Evolutionary conservation across 176 grass and related monocot genomes (phyloP).

Genomic region (Phoenix dactylifera): DNA sequence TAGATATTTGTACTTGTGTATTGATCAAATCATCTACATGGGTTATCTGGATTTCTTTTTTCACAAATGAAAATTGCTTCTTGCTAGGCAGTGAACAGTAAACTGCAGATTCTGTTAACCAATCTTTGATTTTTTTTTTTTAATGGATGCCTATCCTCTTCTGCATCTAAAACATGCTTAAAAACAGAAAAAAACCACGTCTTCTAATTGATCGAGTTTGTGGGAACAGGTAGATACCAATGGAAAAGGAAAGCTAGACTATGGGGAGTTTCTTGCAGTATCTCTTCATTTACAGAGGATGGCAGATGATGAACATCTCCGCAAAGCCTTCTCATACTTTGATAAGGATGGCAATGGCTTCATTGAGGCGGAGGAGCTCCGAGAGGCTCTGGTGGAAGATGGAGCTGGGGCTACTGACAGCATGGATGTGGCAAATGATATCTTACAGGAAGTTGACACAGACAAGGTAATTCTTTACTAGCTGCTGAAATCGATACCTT

Average conservation of each 20-base stretch:
- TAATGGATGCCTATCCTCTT: too few relatives aligned
- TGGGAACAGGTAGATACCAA: constrained; percentile 84
- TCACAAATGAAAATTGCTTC: too few relatives aligned
- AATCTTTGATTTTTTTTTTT: too few relatives aligned
- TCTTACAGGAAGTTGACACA: constrained; percentile 94
- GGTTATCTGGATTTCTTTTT: too few relatives aligned
- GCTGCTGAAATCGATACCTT: too few relatives aligned
- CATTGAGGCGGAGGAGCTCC: constrained; percentile 87
- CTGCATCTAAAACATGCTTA: too few relatives aligned
- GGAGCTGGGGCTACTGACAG: constrained; percentile 43
- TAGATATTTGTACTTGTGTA: too few relatives aligned
- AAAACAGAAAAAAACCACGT: neutral
- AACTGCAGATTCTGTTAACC: too few relatives aligned
- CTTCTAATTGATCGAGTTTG: constrained; percentile 20
- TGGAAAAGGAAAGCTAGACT: constrained; percentile 75
- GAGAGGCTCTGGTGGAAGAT: constrained; percentile 65
- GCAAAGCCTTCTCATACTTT: constrained; percentile 82
- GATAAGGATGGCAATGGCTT: constrained; percentile 95
- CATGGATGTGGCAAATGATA: constrained; percentile 91
- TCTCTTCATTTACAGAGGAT: constrained; percentile 98
- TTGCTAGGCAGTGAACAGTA: too few relatives aligned
- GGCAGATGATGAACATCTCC: constrained; percentile 92
- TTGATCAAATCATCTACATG: too few relatives aligned
- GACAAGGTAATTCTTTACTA: constrained; percentile 51
- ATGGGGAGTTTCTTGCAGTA: constrained; percentile 87